Conservation (phyloP, 345 rosid genomes). For the Populus pruinosa region DNA sequence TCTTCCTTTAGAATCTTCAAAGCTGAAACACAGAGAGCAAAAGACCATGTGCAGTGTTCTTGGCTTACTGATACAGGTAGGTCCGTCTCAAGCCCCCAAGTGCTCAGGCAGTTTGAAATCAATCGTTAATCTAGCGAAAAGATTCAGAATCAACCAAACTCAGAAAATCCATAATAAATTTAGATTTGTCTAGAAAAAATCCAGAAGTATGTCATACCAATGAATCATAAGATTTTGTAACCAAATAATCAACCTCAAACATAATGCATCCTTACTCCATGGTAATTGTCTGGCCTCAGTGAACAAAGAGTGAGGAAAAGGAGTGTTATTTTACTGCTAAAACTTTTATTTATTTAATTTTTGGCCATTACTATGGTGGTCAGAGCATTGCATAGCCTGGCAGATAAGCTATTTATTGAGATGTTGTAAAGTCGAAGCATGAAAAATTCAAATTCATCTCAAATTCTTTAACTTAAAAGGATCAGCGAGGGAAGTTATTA, state of each 20-base stretch:
- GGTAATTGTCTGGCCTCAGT: not conserved
- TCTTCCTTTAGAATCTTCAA: not conserved
- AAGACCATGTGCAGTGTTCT: conserved; percentile 3
- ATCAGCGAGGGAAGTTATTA: not conserved
- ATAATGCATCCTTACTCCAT: not conserved
- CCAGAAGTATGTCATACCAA: not conserved
- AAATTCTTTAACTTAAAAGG: not conserved
- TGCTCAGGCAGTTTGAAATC: conserved; percentile 62
- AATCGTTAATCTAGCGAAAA: not conserved
- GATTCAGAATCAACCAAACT: not conserved
- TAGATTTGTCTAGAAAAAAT: not conserved
- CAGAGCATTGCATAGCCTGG: too few species aligned
- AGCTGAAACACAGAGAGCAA: not conserved
- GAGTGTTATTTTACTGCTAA: not conserved
- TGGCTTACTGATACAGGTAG: conserved; percentile 67
- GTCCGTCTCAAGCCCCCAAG: conserved; percentile 79
- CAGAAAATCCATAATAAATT: not conserved
- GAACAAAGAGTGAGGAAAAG: not conserved
- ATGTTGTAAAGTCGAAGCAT: not conserved
- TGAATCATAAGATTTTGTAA: not conserved
- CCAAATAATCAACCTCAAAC: not conserved
- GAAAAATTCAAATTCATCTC: too few species aligned
- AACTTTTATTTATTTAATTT: too few species aligned
- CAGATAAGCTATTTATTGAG: too few species aligned
- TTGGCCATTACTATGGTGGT: too few species aligned